Evolutionary conservation across 805 yeast genomes (phyloP), one percentile per base, ranked within the genome.

Genomic region (Candida yuanshanica): DNA sequence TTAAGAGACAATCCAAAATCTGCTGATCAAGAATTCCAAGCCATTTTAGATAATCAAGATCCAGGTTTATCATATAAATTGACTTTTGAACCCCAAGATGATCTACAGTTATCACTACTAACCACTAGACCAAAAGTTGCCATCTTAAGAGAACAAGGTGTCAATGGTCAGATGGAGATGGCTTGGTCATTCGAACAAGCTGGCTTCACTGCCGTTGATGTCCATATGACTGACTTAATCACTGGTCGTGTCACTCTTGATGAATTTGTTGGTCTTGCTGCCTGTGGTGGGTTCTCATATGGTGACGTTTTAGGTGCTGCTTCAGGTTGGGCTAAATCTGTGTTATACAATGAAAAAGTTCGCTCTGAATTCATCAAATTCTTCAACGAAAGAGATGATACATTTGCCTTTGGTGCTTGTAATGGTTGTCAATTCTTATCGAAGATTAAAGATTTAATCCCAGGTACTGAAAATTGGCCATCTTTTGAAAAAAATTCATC

Each of bases 231-330:
- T 17, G 99, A 93, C 62, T 75, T 93, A 44, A 66, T 90, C 47
- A 66, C 74, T 29, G 95, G 95, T 34, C 74, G 70, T 53, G 83
- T 83, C 26, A 62, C 79, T 16, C 72, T 93, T 49, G 81, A 79
- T 56, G 83, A 78, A 35, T 93, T 93, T 64, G 87, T 82, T 37
- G 99, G 99, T 47, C 55, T 93, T 36, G 98, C 97, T 33, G 98
- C 98, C 4, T 95, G 99, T 68, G 99, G 99, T 65, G 99, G 99
- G 13, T 93, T 93, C 72, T 88, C 97, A 2, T 93, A 90, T 59
- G 99, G 99, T 73, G 99, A 93, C 66, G 99, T 93, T 37, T 72
- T 93, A 45, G 99, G 99, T 52, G 99, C 99, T 26, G 99, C 96
- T 60, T 84, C 91, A 40, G 99, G 99, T 44, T 93, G 99, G 99